Percentiles rank a stretch among this genome's conserved stretches.
Evolutionary conservation across 1,284 basidiomycete species (phyloP).

Genomic region (Hypsizygus ulmarius): DNA sequence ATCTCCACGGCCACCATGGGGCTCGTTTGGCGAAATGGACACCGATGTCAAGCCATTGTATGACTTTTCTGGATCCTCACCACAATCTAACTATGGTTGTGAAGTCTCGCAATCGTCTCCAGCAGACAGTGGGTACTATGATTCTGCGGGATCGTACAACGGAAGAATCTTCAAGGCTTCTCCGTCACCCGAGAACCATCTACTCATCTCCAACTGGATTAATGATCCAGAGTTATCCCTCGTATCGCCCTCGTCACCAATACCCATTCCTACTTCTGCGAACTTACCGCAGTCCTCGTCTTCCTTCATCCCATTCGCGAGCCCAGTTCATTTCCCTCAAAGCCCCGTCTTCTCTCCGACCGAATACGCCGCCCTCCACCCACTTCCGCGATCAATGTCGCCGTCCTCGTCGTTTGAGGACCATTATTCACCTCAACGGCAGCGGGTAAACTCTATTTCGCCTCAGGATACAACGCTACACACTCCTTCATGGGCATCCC

Average conservation of each 20-base stretch:
- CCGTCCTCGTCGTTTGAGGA: slow-evolving; percentile 51
- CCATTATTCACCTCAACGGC: slow-evolving; percentile 32
- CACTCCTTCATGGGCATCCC: slow-evolving; percentile 59
- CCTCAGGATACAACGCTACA: slow-evolving; percentile 53
- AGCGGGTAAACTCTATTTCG: slow-evolving; percentile 51
- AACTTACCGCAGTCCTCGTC: slow-evolving; percentile 37
- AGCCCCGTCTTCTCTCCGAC: slow-evolving; percentile 55
- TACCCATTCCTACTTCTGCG: slow-evolving; percentile 54
- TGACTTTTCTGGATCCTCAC: slow-evolving; percentile 25
- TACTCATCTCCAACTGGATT: slow-evolving; percentile 55
- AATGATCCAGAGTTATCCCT: slow-evolving; percentile 49
- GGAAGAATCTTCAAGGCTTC: slow-evolving; percentile 29
- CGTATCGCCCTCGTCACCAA: slow-evolving; percentile 55
- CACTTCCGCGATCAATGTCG: slow-evolving; percentile 55
- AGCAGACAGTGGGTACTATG: slow-evolving; percentile 32
- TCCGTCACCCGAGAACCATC: slow-evolving; percentile 41
- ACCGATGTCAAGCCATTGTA: slow-evolving; percentile 35
- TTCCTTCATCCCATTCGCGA: slow-evolving; percentile 40
- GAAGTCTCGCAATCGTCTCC: slow-evolving; percentile 33
- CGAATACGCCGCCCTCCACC: slow-evolving; percentile 55
- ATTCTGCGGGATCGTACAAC: slow-evolving; percentile 35
- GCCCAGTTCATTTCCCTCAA: slow-evolving; percentile 43
- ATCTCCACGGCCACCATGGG: slow-evolving; percentile 41
- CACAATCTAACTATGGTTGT: slow-evolving; percentile 25
- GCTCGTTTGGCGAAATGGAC: slow-evolving; percentile 38